A percentile compares a stretch with the other conserved stretches of the same genome.
phyloP scores from a whole-genome alignment of 768 basidiomycete genomes.

The Russula dissimulans region DNA sequence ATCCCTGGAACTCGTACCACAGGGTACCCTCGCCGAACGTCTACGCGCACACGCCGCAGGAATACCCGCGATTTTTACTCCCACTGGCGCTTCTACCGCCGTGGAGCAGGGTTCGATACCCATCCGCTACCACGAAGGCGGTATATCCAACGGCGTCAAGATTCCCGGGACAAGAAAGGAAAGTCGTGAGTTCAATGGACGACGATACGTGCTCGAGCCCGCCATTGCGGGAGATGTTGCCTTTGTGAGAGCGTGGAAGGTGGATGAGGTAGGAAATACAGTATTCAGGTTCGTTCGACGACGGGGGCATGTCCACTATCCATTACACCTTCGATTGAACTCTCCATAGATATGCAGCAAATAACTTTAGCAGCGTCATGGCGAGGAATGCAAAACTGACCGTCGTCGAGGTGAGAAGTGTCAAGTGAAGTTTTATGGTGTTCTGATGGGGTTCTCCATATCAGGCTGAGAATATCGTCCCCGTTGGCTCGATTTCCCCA shows the following conservation, averaged over 20 bases:
- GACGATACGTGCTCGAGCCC: conserved; percentile 72
- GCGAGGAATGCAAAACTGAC: conserved; percentile 83
- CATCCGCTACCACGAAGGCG: conserved; percentile 67
- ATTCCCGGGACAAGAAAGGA: conserved; percentile 73
- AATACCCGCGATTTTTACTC: conserved; percentile 90
- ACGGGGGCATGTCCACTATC: neutral
- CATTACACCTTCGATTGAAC: neutral
- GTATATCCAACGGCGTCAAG: conserved; percentile 58
- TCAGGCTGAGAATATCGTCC: conserved; percentile 85
- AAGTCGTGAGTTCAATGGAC: conserved; percentile 65
- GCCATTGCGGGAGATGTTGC: conserved; percentile 76
- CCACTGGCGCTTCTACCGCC: conserved; percentile 80
- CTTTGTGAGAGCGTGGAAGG: conserved; percentile 86
- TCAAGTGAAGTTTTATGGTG: neutral
- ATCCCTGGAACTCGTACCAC: conserved; percentile 81
- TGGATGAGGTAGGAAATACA: conserved; percentile 83
- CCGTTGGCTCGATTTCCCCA: conserved; percentile 71
- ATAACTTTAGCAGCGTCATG: conserved; percentile 85
- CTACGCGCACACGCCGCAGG: conserved; percentile 85
- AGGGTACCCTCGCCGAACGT: conserved; percentile 84
- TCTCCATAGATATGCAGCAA: conserved; percentile 59
- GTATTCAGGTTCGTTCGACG: conserved; percentile 60
- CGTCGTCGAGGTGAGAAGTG: conserved; percentile 62
- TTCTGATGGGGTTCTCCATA: neutral
- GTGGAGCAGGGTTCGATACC: conserved; percentile 75